Conservation (phyloP, 495 filamentous ascomycete genomes). For the Hypoxylon fuscum region DNA sequence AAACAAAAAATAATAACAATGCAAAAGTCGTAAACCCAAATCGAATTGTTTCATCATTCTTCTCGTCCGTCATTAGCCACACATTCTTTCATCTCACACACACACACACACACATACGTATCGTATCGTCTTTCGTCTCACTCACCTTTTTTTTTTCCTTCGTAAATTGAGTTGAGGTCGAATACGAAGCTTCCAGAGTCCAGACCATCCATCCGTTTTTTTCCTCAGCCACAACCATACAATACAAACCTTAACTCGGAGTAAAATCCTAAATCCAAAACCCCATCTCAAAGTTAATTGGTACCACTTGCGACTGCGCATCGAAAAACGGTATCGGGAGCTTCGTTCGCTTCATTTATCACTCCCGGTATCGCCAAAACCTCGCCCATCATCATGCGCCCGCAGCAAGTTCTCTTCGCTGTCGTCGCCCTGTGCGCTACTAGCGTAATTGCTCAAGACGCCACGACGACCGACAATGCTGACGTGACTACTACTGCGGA, state of each 20-base stretch:
- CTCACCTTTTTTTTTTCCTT: slow-evolving; percentile 15
- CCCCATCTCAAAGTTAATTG: slow-evolving; percentile 3
- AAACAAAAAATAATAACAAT: slow-evolving; percentile 25
- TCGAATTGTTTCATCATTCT: slow-evolving; percentile 22
- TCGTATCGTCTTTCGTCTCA: not conserved
- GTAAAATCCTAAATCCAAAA: slow-evolving; percentile 3
- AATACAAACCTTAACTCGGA: slow-evolving; percentile 8
- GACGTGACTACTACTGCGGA: slow-evolving; percentile 17
- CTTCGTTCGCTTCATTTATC: slow-evolving; percentile 14
- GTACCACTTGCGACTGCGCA: slow-evolving; percentile 17
- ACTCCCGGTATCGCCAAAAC: slow-evolving; percentile 7
- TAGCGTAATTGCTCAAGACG: slow-evolving; percentile 37
- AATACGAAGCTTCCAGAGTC: slow-evolving; percentile 36
- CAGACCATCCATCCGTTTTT: slow-evolving; percentile 5
- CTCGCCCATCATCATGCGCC: slow-evolving; percentile 31
- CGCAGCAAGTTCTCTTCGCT: slow-evolving; percentile 31
- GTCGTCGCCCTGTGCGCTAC: slow-evolving; percentile 34
- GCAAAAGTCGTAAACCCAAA: slow-evolving; percentile 16
- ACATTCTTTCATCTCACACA: slow-evolving; percentile 2
- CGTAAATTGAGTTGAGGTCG: slow-evolving; percentile 18
- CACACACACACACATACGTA: not conserved
- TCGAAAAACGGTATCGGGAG: slow-evolving; percentile 10
- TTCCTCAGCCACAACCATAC: slow-evolving; percentile 16
- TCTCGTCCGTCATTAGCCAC: slow-evolving; percentile 32
- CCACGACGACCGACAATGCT: slow-evolving; percentile 17